Base-by-base conservation (phyloP, 1,284 basidiomycete species). In the Puccinia polysora region DNA sequence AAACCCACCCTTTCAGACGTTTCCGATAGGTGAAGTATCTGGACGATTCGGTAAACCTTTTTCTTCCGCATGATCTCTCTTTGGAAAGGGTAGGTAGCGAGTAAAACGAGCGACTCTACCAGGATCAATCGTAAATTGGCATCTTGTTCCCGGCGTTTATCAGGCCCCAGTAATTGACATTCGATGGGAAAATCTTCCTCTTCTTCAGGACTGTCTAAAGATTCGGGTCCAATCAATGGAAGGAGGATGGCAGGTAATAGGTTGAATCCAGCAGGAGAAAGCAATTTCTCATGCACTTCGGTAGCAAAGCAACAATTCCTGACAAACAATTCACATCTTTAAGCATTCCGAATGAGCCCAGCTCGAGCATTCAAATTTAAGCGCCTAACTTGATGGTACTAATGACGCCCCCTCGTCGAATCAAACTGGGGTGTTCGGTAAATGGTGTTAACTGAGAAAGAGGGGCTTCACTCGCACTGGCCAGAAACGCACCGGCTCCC, bases 201-300 rank as follows among this genome's bases (percentile, higher is more conserved):
- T 71, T 93, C 91, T 88, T 95, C 79, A 28, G 34, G 18, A 50
- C 52, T 36, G 30, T 20, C 59, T 18, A 58, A 65, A 75, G 67
- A 62, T 80, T 97, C 93, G 0, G 92, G 89, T 4, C 94, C 94
- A 74, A 94, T 93, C 2, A 99, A 84, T 0, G 95, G 95, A 3
- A 95, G 84, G 0, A 98, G 83, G 10, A 99, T 83, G 77, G 87
- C 89, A 0, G 90, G 88, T 4, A 96, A 82, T 5, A 88, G 85
- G 79, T 91, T 88, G 23, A 76, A 74, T 0, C 73, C 74, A 43
- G 75, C 74, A 60, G 78, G 78, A 1, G 83, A 83, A 8, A 91
- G 83, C 40, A 91, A 82, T 4, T 87, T 88, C 73, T 82, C 83
- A 78, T 91, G 90, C 0, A 84, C 86, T 20, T 84, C 80, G 25